phyloP scores from a whole-genome alignment of 495 filamentous ascomycete species.

The Podospora conica region DNA sequence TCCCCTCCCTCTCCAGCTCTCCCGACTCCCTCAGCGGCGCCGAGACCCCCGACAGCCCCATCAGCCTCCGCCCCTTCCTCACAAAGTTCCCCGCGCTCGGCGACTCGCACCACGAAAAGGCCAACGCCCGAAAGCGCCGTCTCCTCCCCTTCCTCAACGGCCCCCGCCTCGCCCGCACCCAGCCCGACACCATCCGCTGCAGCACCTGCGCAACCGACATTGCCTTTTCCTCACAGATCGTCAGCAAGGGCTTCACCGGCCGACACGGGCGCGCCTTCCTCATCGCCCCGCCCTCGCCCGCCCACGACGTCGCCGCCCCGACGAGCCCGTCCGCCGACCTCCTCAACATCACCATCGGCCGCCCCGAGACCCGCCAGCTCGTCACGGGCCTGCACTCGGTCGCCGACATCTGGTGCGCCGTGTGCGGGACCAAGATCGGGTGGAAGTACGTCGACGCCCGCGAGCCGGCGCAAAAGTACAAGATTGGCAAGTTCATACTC shows the following conservation, averaged over 20 bases:
- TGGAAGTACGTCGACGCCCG: constrained; percentile 93
- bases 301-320: constrained; percentile 7
- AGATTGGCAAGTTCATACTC: constrained; percentile 94
- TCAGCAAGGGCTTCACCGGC: constrained; percentile 88
- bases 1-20: constrained; percentile 26
- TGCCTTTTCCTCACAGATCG: constrained; percentile 69
- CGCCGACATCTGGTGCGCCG: constrained; percentile 47
- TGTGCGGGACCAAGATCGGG: constrained; percentile 63
- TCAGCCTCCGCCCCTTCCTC: constrained; percentile 12
- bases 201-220: constrained; percentile 66
- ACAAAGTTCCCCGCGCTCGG: constrained; percentile 6
- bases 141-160: background rate
- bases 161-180: constrained; percentile 26
- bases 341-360: constrained; percentile 43
- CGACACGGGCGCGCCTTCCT: constrained; percentile 93
- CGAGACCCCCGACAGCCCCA: constrained; percentile 15
- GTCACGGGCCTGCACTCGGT: constrained; percentile 72
- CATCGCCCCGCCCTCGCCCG: constrained; percentile 50
- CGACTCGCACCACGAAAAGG: background rate
- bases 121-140: background rate
- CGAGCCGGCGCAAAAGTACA: constrained; percentile 78
- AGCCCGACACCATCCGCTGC: constrained; percentile 59
- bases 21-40: constrained; percentile 29
- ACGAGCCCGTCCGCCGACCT: constrained; percentile 29
- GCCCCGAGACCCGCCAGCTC: constrained; percentile 61